Evolutionary conservation across 2,329 filamentous ascomycete species (phyloP).

Genomic region (Trichothecium roseum): DNA sequence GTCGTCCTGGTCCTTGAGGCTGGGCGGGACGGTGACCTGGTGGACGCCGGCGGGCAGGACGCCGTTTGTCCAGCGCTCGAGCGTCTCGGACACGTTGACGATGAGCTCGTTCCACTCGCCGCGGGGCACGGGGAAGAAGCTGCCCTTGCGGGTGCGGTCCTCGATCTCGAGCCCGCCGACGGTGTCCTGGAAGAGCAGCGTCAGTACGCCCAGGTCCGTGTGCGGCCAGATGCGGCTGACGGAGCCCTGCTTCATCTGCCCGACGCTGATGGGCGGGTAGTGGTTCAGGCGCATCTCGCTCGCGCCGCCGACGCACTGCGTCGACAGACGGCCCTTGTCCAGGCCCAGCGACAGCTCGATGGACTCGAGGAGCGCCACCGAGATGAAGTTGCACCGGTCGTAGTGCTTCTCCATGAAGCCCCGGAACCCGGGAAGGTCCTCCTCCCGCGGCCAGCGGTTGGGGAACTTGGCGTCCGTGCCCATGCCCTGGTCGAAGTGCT

Average conservation of each 20-base stretch:
- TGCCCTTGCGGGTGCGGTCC: constrained; percentile 13
- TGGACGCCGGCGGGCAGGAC: constrained; percentile 22
- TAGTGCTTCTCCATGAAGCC: constrained; percentile 18
- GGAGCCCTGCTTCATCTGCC: constrained; percentile 14
- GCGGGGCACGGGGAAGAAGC: constrained; percentile 13
- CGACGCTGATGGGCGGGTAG: constrained; percentile 11
- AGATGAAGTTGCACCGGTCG: constrained; percentile 16
- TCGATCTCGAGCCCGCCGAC: constrained; percentile 17
- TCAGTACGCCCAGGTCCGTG: constrained; percentile 22
- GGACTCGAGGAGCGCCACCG: constrained; percentile 16
- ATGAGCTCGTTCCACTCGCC: constrained; percentile 18
- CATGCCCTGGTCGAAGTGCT: constrained; percentile 1
- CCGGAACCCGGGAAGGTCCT: constrained; percentile 24
- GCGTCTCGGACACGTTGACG: constrained; percentile 27
- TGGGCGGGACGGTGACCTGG: constrained; percentile 15
- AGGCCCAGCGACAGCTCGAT: constrained; percentile 22
- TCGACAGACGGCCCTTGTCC: constrained; percentile 8
- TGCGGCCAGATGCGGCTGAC: constrained; percentile 19
- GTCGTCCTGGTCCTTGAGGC: constrained; percentile 10
- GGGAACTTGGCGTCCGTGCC: not conserved
- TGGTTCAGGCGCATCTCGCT: constrained; percentile 10
- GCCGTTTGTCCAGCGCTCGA: constrained; percentile 27
- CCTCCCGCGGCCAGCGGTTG: constrained; percentile 29
- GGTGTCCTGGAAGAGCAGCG: constrained; percentile 14
- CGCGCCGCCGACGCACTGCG: constrained; percentile 5